Base-by-base conservation (phyloP, 495 filamentous ascomycete genomes). In the Lasiosphaeris hirsuta region DNA sequence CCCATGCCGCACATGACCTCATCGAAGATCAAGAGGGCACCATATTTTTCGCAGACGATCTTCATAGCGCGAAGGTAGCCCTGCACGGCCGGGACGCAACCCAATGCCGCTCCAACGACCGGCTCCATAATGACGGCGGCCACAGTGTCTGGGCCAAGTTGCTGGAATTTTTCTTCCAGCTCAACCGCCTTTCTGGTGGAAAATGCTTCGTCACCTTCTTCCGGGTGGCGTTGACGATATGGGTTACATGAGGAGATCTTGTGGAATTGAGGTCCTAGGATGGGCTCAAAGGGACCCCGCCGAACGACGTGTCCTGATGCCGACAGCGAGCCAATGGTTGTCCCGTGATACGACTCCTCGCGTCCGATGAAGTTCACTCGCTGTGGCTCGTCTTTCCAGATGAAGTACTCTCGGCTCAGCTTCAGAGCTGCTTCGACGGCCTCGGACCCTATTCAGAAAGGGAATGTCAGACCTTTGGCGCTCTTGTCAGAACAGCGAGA, bases 1-100 rank as follows among this genome's bases (percentile, higher is more conserved):
- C 86, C 86, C 78, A 86, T 86, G 0, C 86, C 88, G 65, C 84
- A 83, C 88, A 92, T 90, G 23, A 91, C 79, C 59, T 92, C 88
- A 60, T 92, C 88, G 4, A 89, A 70, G 45, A 91, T 85, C 30
- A 90, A 73, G 2, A 91, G 77, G 0, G 82, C 84, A 33, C 85
- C 87, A 61, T 89, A 75, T 56, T 80, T 80, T 33, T 82, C 70
- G 64, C 87, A 90, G 4, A 92, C 63, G 4, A 69, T 66, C 64
- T 79, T 78, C 72, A 90, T 81, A 37, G 82, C 84, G 38, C 71
- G 69, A 53, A 90, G 78, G 58, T 90, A 92, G 0, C 85, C 86
- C 0, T 75, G 69, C 1, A 82, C 75, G 17, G 81, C 75, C 33
- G 86, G 79, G 8, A 86, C 81, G 64, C 84, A 88, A 0, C 85